Percentiles rank a stretch among this genome's conserved stretches.
These are phyloP conservation scores for Monilinia vaccinii-corymbosi DNA, from an alignment of 2,329 filamentous ascomycete genomes.

Conservation along the genomic window DNA sequence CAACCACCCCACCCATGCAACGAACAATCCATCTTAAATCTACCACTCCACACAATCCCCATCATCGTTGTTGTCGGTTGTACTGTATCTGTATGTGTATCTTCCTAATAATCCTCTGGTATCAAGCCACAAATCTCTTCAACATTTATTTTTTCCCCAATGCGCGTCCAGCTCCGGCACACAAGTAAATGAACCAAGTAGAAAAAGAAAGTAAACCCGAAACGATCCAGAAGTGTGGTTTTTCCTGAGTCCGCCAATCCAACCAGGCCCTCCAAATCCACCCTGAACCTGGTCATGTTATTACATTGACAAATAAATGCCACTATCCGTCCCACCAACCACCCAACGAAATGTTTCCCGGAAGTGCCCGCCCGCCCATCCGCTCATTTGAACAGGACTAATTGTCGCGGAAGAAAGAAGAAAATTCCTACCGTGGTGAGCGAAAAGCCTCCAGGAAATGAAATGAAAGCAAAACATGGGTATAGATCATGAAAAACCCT, in stretches of 20 bases:
- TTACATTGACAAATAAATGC: constrained; percentile 3
- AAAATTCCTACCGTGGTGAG: background rate
- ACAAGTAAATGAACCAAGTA: constrained; percentile 1
- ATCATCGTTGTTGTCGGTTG: background rate
- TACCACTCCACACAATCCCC: background rate
- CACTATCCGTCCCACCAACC: background rate
- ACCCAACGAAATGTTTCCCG: background rate
- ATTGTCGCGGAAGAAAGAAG: background rate
- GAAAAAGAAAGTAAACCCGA: background rate
- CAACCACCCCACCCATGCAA: background rate
- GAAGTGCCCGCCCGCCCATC: background rate
- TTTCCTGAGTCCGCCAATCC: constrained; percentile 3
- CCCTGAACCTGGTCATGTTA: constrained; percentile 1
- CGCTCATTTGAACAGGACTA: background rate
- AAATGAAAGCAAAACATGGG: constrained; percentile 9
- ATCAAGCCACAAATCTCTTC: constrained; percentile 1
- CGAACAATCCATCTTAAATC: background rate
- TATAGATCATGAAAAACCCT: constrained; percentile 11
- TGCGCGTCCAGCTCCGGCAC: background rate
- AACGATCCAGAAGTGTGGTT: background rate
- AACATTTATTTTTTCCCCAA: background rate
- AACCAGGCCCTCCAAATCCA: background rate
- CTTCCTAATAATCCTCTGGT: background rate
- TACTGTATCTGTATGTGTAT: background rate
- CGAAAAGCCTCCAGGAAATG: background rate